Conservation (phyloP, 441 rosid species). For the Gossypium davidsonii region DNA sequence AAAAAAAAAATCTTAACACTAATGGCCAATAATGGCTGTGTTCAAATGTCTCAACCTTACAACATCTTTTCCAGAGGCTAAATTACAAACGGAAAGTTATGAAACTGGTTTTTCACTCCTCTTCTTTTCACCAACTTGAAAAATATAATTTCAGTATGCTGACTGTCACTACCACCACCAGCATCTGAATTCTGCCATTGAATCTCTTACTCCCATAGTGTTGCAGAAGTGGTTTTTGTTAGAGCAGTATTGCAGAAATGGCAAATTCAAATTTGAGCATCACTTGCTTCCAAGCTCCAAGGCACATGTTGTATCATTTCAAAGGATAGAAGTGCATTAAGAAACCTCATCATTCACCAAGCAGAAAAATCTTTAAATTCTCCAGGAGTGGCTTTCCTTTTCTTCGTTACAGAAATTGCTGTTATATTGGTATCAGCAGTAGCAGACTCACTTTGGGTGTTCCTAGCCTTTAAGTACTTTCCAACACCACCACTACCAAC, state of each 20-base stretch:
- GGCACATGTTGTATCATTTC: not conserved
- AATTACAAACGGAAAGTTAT: constrained; percentile 7
- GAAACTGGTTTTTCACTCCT: not conserved
- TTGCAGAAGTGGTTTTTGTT: not conserved
- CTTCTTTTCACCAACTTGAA: constrained; percentile 13
- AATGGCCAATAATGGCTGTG: not conserved
- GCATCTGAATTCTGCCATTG: not conserved
- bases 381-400: constrained; percentile 50
- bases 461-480: constrained; percentile 74
- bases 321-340: not conserved
- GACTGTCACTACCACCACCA: not conserved
- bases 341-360: constrained; percentile 40
- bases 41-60: not conserved
- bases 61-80: not conserved
- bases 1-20: not conserved
- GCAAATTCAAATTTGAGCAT: not conserved
- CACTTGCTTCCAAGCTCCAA: not conserved
- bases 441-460: constrained; percentile 35
- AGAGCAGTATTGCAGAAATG: not conserved
- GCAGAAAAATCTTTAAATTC: constrained; percentile 74
- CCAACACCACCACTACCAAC: constrained; percentile 54
- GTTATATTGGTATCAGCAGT: constrained; percentile 30
- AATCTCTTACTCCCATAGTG: not conserved
- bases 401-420: constrained; percentile 40
- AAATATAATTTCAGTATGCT: constrained; percentile 10